Evolutionary conservation across 2,329 filamentous ascomycete genomes (phyloP).

Genomic region (Aulographum hederae): DNA sequence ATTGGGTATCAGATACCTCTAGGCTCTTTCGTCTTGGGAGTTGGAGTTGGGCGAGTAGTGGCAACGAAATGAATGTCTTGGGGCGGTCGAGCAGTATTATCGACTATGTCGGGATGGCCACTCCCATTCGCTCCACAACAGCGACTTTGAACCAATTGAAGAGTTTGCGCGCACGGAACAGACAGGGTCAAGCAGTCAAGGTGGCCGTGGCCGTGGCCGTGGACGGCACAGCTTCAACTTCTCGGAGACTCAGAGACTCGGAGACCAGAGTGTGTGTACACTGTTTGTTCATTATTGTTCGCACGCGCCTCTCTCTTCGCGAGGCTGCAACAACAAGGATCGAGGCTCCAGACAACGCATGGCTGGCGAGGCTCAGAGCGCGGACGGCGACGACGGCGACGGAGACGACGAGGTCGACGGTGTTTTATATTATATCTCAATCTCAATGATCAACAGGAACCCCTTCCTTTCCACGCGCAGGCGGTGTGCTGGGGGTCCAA

Average conservation of each 20-base stretch:
- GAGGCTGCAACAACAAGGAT: not conserved
- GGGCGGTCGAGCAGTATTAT: too few relatives aligned
- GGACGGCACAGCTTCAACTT: not conserved
- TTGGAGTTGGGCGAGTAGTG: too few relatives aligned
- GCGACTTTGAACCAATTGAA: not conserved
- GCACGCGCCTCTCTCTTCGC: not conserved
- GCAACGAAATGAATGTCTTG: too few relatives aligned
- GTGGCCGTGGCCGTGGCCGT: not conserved
- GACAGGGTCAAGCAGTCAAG: not conserved
- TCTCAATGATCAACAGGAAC: not conserved
- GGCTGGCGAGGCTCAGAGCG: not conserved
- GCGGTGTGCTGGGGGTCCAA: not conserved
- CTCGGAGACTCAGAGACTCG: not conserved
- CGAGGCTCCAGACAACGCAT: not conserved
- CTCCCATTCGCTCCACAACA: not conserved
- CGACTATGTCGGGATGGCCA: too few relatives aligned
- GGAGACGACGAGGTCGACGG: not conserved
- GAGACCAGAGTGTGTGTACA: not conserved
- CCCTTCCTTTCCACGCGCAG: not conserved
- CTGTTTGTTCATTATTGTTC: not conserved
- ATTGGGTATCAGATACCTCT: too few relatives aligned
- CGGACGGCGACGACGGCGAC: not conserved
- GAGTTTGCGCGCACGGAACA: not conserved
- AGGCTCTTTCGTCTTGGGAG: too few relatives aligned
- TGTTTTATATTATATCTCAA: not conserved